Evolutionary conservation across 2,329 filamentous ascomycete species (phyloP).

Genomic region (Colletotrichum destructivum): DNA sequence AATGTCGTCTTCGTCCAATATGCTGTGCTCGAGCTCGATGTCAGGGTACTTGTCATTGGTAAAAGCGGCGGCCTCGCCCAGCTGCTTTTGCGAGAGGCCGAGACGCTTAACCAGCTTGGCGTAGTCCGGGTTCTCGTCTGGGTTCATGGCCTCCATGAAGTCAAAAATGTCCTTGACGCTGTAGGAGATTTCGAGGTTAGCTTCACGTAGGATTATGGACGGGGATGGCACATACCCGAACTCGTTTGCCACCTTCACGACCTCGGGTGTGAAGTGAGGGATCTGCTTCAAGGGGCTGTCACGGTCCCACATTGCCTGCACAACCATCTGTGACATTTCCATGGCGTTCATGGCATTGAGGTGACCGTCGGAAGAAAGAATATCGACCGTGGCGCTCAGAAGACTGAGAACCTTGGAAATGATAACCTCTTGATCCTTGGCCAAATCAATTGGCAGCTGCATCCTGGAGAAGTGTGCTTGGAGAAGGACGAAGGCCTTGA

Average conservation of each 20-base stretch:
- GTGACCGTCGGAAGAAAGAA: conserved; percentile 94
- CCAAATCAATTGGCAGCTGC: conserved; percentile 94
- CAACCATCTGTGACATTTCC: conserved; percentile 99
- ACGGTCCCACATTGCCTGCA: conserved; percentile 99
- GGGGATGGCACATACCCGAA: conserved; percentile 72
- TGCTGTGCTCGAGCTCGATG: conserved; percentile 89
- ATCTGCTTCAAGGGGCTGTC: conserved; percentile 98
- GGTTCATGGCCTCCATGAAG: conserved; percentile 99
- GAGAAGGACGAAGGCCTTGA: conserved; percentile 97
- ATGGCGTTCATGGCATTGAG: conserved; percentile 98
- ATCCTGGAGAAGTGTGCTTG: conserved; percentile 98
- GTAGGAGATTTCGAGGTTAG: conserved; percentile 51
- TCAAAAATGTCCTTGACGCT: conserved; percentile 95
- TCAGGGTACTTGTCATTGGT: conserved; percentile 98
- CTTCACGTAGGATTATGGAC: conserved; percentile 23
- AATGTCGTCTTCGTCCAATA: conserved; percentile 85
- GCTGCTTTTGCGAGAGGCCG: conserved; percentile 83
- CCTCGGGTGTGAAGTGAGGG: conserved; percentile 89
- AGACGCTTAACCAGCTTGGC: conserved; percentile 82
- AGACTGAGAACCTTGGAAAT: conserved; percentile 88
- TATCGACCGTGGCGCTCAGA: conserved; percentile 92
- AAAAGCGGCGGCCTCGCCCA: conserved; percentile 92
- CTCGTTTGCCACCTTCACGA: conserved; percentile 85
- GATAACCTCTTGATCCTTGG: conserved; percentile 94
- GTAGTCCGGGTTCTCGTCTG: conserved; percentile 90